Evolutionary conservation across 352 stramenopile species (phyloP), one percentile per base, ranked within the genome.

Genomic region (Phytopythium delawarense): DNA sequence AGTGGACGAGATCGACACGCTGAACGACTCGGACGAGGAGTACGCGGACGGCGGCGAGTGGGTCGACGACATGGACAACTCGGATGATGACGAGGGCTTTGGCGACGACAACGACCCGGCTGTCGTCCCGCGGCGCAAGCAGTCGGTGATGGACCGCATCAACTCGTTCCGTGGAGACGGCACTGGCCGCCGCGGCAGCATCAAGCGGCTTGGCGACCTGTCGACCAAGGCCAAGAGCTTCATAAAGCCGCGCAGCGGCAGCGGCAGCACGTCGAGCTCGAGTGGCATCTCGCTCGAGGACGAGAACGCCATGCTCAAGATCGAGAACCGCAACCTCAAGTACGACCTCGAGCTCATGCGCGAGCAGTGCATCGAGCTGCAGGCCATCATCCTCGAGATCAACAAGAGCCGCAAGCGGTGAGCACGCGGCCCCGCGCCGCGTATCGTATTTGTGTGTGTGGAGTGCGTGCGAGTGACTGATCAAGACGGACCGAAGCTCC

Each of bases 321-420:
- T 91, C 51, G 85, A 94, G 71, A 94, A 94, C 68, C 85, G 83
- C 52, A 94, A 94, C 67, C 67, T 94, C 58, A 88, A 90, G 66
- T 94, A 92, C 74, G 85, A 94, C 59, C 67, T 94, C 7, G 85
- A 94, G 76, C 76, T 94, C 51, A 94, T 94, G 85, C 85, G 85
- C 34, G 85, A 94, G 68, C 85, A 94, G 72, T 94, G 85, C 65
- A 92, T 94, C 53, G 85, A 94, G 62, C 62, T 94, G 54, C 85
- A 94, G 56, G 78, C 85, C 55, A 94, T 94, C 67, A 94, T 94
- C 59, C 77, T 94, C 48, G 85, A 94, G 78, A 94, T 94, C 71
- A 92, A 94, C 81, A 91, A 91, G 72, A 92, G 85, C 64, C 81
- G 85, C 55, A 94, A 94, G 76, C 79, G 85, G 70, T 94, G 86